Evolutionary conservation across 2,329 filamentous ascomycete species (phyloP), one percentile per base, ranked within the genome.

Genomic region (Alternaria conjuncta): DNA sequence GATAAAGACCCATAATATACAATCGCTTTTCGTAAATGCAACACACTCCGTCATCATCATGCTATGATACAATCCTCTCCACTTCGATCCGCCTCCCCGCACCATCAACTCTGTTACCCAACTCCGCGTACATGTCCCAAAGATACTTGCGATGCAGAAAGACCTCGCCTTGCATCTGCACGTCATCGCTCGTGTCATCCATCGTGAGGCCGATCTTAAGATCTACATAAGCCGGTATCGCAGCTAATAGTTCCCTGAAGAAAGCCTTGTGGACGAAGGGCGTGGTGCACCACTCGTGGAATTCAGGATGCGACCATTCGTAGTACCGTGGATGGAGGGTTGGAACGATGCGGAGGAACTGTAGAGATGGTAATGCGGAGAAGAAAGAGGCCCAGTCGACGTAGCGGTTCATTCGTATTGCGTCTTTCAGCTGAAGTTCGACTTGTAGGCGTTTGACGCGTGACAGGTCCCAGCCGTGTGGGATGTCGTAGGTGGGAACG

Each of bases 261-360:
- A 77, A 77, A 1, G 74, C 72, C 13, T 73, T 74, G 55, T 75
- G 72, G 18, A 77, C 60, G 55, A 70, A 77, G 18, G 73, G 73
- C 6, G 71, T 66, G 0, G 45, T 61, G 1, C 44, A 25, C 74
- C 75, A 77, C 8, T 70, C 66, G 4, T 44, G 30, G 6, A 77
- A 55, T 47, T 77, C 75, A 0, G 66, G 51, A 18, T 61, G 59
- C 3, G 74, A 71, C 75, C 75, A 77, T 36, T 76, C 75, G 59
- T 71, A 70, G 55, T 76, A 77, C 28, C 73, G 61, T 0, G 70
- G 58, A 46, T 77, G 73, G 12, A 76, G 71, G 0, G 69, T 74
- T 0, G 71, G 73, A 8, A 75, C 65, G n/a, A 77, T 68, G 15
- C 70, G 70, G 6, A 76, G 51, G 25, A 70, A 71, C 1, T 69